Percentiles rank a stretch among this genome's conserved stretches.
phyloP scores from a whole-genome alignment of 2,329 filamentous ascomycete genomes.

The Ambrosiella xylebori region DNA sequence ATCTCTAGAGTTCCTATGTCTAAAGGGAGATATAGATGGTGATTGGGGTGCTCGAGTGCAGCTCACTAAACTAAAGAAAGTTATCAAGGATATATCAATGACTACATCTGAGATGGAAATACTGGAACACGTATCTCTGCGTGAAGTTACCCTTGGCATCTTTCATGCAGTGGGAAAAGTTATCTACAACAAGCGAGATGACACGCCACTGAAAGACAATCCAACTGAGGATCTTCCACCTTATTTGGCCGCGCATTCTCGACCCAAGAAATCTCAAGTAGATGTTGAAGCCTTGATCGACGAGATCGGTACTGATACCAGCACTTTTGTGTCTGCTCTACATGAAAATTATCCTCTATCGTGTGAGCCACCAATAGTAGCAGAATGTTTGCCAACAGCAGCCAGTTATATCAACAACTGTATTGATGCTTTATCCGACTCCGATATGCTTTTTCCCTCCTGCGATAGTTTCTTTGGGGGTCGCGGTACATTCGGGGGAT shows the following conservation, averaged over 20 bases:
- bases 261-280: slow-evolving; percentile 48
- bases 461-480: slow-evolving; percentile 51
- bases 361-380: slow-evolving; percentile 38
- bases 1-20: slow-evolving; percentile 77
- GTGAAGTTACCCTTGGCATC: slow-evolving; percentile 79
- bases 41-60: slow-evolving; percentile 58
- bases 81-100: slow-evolving; percentile 39
- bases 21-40: slow-evolving; percentile 50
- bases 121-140: slow-evolving; percentile 63
- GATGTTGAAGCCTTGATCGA: slow-evolving; percentile 65
- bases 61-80: slow-evolving; percentile 51
- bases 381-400: slow-evolving; percentile 30
- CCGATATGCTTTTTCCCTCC: slow-evolving; percentile 66
- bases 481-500: slow-evolving; percentile 23
- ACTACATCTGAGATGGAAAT: slow-evolving; percentile 67
- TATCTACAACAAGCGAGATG: slow-evolving; percentile 73
- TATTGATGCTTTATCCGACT: slow-evolving; percentile 70
- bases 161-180: slow-evolving; percentile 95
- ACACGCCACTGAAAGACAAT: slow-evolving; percentile 1
- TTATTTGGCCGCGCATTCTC: slow-evolving; percentile 38
- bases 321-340: slow-evolving; percentile 74
- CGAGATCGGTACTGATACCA: slow-evolving; percentile 80
- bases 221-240: slow-evolving; percentile 36
- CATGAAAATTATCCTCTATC: slow-evolving; percentile 90
- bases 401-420: slow-evolving; percentile 72